Percentiles rank a stretch among this genome's conserved stretches.
These are phyloP conservation scores for Aspergillus felis DNA, from an alignment of 2,329 filamentous ascomycete genomes.

Conservation along the genomic window DNA sequence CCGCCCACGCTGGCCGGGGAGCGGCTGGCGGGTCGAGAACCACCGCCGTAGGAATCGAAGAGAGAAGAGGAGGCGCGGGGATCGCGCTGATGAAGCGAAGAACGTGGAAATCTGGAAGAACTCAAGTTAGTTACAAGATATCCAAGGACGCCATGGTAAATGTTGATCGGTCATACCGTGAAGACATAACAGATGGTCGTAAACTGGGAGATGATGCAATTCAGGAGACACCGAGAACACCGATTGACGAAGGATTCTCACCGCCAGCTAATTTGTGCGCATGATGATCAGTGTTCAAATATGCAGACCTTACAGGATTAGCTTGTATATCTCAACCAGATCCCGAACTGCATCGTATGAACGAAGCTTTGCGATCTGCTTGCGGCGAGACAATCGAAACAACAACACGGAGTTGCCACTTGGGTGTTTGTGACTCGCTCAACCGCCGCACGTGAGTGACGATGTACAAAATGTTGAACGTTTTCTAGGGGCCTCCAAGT, in stretches of 20 bases:
- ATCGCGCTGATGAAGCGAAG: conserved; percentile 64
- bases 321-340: neutral
- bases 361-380: conserved; percentile 1
- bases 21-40: conserved; percentile 40
- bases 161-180: conserved; percentile 27
- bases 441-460: conserved; percentile 1
- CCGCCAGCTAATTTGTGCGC: neutral
- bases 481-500: neutral
- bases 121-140: neutral
- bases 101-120: conserved; percentile 60
- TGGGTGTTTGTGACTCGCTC: conserved; percentile 14
- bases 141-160: neutral
- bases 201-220: neutral
- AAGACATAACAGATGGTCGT: conserved; percentile 27
- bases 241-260: neutral
- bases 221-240: neutral
- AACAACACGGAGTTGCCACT: conserved; percentile 9
- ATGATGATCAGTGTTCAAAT: neutral
- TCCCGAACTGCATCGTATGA: neutral
- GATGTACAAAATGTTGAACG: neutral
- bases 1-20: conserved; percentile 50
- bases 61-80: conserved; percentile 67
- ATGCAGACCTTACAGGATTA: neutral
- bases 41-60: conserved; percentile 68
- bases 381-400: conserved; percentile 11